These are phyloP conservation scores for Annona cherimola DNA, from an alignment of 164 flowering plant genomes.

Conservation along the genomic window DNA sequence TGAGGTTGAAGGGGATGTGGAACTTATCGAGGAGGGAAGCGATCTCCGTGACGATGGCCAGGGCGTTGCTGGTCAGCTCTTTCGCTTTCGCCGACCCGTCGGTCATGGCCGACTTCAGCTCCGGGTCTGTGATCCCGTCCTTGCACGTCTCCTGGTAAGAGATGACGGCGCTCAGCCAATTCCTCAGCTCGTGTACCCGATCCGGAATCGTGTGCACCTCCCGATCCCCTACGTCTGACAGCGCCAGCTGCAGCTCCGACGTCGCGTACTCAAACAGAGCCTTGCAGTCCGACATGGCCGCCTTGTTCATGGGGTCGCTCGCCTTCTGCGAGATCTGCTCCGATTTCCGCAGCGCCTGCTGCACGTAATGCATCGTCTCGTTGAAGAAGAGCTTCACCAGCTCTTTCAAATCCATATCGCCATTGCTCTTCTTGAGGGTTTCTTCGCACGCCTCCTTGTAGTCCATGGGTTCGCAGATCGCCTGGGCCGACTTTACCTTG, in stretches of 20 bases:
- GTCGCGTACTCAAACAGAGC: slow-evolving; percentile 35
- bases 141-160: slow-evolving; percentile 47
- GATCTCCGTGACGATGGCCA: slow-evolving; percentile 38
- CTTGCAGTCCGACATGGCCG: slow-evolving; percentile 43
- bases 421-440: slow-evolving; percentile 22
- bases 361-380: slow-evolving; percentile 28
- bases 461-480: slow-evolving; percentile 41
- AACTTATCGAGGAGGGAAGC: slow-evolving; percentile 18
- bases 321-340: slow-evolving; percentile 6
- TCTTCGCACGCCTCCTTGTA: slow-evolving; percentile 34
- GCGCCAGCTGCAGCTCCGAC: slow-evolving; percentile 34
- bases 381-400: slow-evolving; percentile 28
- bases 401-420: slow-evolving; percentile 33
- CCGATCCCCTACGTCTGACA: slow-evolving; percentile 27
- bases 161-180: slow-evolving; percentile 51
- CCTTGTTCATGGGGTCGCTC: slow-evolving; percentile 14
- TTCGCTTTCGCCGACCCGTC: slow-evolving; percentile 31
- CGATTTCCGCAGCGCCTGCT: slow-evolving; percentile 13
- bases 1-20: slow-evolving; percentile 11
- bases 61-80: slow-evolving; percentile 40
- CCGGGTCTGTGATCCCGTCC: slow-evolving; percentile 34
- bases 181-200: slow-evolving; percentile 29
- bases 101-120: slow-evolving; percentile 23
- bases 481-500: slow-evolving; percentile 24
- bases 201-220: slow-evolving; percentile 26